Conservation (phyloP, 306 rosid genomes). For the Alnus rubra region DNA sequence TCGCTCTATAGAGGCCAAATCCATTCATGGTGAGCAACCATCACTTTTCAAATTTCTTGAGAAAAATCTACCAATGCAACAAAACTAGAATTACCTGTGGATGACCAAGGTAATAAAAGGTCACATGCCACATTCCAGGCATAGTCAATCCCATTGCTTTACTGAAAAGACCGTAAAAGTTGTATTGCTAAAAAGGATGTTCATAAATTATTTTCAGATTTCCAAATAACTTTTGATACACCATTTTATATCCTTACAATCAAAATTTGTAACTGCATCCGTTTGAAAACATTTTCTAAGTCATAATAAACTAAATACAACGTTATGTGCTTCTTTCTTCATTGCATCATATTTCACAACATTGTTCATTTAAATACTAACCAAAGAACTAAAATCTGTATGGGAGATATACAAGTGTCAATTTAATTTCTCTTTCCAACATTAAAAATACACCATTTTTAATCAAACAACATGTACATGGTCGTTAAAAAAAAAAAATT, state of each 20-base stretch:
- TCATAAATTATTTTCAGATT: neutral
- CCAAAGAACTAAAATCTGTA: neutral
- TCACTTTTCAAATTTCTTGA: neutral
- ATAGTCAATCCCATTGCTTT: neutral
- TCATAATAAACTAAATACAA: neutral
- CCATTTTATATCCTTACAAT: neutral
- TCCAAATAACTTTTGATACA: neutral
- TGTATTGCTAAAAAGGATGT: neutral
- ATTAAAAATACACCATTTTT: conserved; percentile 15
- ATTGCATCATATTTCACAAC: neutral
- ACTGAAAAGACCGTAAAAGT: neutral
- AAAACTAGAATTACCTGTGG: neutral
- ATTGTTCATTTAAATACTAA: neutral
- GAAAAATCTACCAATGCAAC: neutral
- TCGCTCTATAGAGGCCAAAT: neutral
- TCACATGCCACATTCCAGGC: neutral
- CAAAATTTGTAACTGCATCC: neutral
- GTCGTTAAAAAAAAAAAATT: conserved; percentile 4
- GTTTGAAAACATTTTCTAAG: neutral
- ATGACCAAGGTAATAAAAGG: neutral
- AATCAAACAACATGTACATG: conserved; percentile 21
- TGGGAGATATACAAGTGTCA: neutral
- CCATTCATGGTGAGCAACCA: neutral
- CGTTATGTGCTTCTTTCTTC: neutral
- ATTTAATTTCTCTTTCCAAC: conserved; percentile 1